Evolutionary conservation across 805 yeast species (phyloP).

Genomic region (Starmerella bombicola): DNA sequence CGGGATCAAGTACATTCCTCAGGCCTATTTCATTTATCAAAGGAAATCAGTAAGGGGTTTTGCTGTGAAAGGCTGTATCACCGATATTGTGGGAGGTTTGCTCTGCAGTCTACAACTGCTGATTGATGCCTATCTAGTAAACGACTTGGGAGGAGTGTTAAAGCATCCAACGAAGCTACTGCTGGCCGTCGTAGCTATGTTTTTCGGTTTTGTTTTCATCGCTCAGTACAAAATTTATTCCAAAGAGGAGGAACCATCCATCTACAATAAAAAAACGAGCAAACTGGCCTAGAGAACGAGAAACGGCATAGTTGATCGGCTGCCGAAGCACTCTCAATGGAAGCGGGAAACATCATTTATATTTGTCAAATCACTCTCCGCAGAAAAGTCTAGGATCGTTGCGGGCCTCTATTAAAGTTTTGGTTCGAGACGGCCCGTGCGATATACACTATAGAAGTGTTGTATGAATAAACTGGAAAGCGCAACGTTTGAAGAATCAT

Average conservation of each 20-base stretch:
- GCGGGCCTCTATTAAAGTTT: too few species aligned
- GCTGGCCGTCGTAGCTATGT: conserved; percentile 29
- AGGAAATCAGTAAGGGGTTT: conserved; percentile 38
- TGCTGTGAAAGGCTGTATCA: conserved; percentile 31
- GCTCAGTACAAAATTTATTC: conserved; percentile 24
- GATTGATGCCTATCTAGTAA: conserved; percentile 31
- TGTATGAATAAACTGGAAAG: too few species aligned
- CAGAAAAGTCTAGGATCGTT: too few species aligned
- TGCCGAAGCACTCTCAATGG: too few species aligned
- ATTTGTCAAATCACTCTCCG: too few species aligned
- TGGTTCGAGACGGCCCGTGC: too few species aligned
- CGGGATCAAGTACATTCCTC: conserved; percentile 39
- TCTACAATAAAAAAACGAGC: conserved; percentile 12
- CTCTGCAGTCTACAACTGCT: conserved; percentile 33
- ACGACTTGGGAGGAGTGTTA: conserved; percentile 26
- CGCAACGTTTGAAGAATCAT: too few species aligned
- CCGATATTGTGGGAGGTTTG: conserved; percentile 36
- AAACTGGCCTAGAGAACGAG: not conserved
- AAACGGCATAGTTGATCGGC: too few species aligned
- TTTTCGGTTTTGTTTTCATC: conserved; percentile 27
- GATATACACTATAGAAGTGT: too few species aligned
- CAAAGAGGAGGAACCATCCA: conserved; percentile 9
- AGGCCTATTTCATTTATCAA: conserved; percentile 33
- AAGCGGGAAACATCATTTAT: too few species aligned
- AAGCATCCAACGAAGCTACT: conserved; percentile 38